Base-by-base conservation (phyloP, 139 green algal species). In the Tetradesmus lagerheimii region DNA sequence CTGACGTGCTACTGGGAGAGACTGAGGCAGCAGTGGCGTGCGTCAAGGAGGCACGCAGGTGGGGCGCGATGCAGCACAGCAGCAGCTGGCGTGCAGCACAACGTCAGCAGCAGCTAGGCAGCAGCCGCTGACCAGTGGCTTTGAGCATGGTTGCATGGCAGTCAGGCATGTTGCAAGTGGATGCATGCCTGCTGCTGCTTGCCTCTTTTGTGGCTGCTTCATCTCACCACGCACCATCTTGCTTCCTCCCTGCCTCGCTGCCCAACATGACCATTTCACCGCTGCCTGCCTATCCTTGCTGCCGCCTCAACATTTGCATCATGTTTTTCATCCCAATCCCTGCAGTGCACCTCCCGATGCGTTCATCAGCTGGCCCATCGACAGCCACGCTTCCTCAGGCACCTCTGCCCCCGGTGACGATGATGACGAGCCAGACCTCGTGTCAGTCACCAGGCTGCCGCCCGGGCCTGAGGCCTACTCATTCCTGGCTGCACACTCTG, bases 1-100 rank as follows among this genome's bases (percentile, higher is more conserved):
- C 34, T n/a, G 37, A 38, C 50, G 57, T 91, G 62, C 64, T 91
- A 62, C 79, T 91, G 87, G 87, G 87, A 14, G 64, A 76, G 14
- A 38, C 62, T 14, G 37, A 87, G 3, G 53, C 57, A 39, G 87
- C 87, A 31, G 47, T 75, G 62, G 79, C 41, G 3, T 18, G 39
- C 31, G 31, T 91, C 78, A 67, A 88, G 79, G 62, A 45, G 25
- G 79, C 87, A 53, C 11, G 35, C 1, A 86, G 75, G 86, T 90
- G 47, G 43, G 64, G n/a, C 71, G 20, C 4, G 6, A 23, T 41
- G 71, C 71, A 79, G 14, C 12, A 29, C 71, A 79, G 71, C 71
- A 79, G 71, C 31, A 41, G 71, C 71, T 79, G 71, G 31, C 29
- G 15, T 76, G n/a, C n/a, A n/a, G n/a, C 5, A 12, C 66, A 76